Conservation (phyloP, 1,139 yeast species). For the Kazachstania sp. region DNA sequence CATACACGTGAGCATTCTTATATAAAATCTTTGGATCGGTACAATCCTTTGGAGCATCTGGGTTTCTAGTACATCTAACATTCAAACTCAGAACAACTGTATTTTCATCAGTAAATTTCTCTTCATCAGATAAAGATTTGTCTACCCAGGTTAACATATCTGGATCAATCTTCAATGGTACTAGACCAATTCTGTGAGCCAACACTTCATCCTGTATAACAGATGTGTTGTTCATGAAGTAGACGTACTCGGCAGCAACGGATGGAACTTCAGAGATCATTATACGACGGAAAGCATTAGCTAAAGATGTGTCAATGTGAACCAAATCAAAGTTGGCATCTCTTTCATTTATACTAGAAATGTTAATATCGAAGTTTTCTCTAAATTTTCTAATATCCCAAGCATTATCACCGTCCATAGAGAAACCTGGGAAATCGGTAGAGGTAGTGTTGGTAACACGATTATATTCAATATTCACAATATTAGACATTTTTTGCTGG, state of each 20-base stretch:
- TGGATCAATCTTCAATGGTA: conserved; percentile 90
- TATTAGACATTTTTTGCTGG: conserved; percentile 35
- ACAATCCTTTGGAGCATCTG: conserved; percentile 69
- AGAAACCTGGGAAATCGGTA: conserved; percentile 85
- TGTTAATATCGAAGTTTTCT: conserved; percentile 57
- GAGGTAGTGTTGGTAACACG: conserved; percentile 82
- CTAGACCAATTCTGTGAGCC: conserved; percentile 87
- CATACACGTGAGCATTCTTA: conserved; percentile 78
- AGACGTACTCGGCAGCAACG: conserved; percentile 88
- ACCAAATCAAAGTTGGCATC: conserved; percentile 80
- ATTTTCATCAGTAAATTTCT: conserved; percentile 74
- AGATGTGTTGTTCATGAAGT: conserved; percentile 86
- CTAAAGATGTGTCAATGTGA: conserved; percentile 81
- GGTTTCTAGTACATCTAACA: conserved; percentile 76
- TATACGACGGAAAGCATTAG: conserved; percentile 94
- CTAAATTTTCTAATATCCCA: conserved; percentile 86
- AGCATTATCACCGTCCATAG: conserved; percentile 52
- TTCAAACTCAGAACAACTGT: conserved; percentile 78
- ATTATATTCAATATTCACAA: conserved; percentile 84
- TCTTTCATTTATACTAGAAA: conserved; percentile 56
- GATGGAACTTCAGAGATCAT: conserved; percentile 96
- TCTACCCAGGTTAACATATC: conserved; percentile 78
- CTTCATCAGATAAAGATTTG: conserved; percentile 51
- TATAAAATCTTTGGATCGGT: conserved; percentile 80
- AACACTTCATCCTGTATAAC: conserved; percentile 95